Evolutionary conservation across 257 asterid genomes (phyloP), one percentile per base, ranked within the genome.

Genomic region (Echites panduratus): DNA sequence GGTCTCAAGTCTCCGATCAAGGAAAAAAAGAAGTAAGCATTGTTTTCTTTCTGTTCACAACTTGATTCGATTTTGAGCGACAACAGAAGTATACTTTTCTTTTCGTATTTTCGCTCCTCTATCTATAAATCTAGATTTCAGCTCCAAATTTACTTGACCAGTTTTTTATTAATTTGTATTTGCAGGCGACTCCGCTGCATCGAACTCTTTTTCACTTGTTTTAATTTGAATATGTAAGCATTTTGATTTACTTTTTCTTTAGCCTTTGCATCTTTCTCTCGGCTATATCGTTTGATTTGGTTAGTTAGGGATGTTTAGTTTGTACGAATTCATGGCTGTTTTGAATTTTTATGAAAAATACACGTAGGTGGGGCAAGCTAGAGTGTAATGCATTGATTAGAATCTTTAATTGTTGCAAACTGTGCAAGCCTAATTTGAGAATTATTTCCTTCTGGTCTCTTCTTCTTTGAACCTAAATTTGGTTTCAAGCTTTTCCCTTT

Each of bases 141-240:
- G 26, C 53, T 57, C 13, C 45, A 27, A 9, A 24, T 26, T 64
- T 35, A 24, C 26, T 67, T 66, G n/a, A 35, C 54, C 58, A 1
- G 47, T 69, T 20, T 5, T 4, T 0, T 64, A 2, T 32, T 43
- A 58, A 48, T 61, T 57, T 47, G 66, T 44, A 43, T 44, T 64
- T 38, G 10, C 66, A 61, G 82, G 78, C 63, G 76, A 73, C 48
- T 17, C 14, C 11, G 71, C 54, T 59, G 64, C 54, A 69, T 69
- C 63, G 73, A 53, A 73, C 48, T 68, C 69, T 2, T 52, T 44
- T 56, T 16, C 73, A 29, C 72, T 61, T 70, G 63, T 38, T 41
- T 54, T 40, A 58, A 73, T 61, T 73, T 50, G 66, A 78, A 41
- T 62, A 78, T 78, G 82, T 78, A 70, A 78, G 82, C 56, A 43